Conservation (phyloP, 2,329 filamentous ascomycete genomes). For the Leptographium galeiforme region DNA sequence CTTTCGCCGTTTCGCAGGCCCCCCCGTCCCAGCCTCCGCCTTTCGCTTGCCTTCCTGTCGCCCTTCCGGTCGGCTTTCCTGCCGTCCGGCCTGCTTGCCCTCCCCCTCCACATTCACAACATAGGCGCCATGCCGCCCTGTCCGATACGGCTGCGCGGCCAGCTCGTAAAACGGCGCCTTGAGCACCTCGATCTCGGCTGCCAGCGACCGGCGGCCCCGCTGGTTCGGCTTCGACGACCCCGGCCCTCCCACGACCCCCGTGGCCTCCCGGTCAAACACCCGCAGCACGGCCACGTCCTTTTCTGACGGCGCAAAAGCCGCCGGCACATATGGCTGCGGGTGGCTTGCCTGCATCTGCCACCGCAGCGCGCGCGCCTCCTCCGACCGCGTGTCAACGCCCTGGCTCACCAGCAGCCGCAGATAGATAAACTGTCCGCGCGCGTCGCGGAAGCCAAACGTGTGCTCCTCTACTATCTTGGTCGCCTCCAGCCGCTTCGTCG, state of each 20-base stretch:
- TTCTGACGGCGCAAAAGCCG: slow-evolving; percentile 21
- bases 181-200: slow-evolving; percentile 32
- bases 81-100: background rate
- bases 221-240: background rate
- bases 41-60: background rate
- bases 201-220: slow-evolving; percentile 22
- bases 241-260: background rate
- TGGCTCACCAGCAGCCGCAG: slow-evolving; percentile 29
- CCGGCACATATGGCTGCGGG: slow-evolving; percentile 29
- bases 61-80: background rate
- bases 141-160: background rate
- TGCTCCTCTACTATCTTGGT: slow-evolving; percentile 24
- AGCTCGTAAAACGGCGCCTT: slow-evolving; percentile 34
- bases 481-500: slow-evolving; percentile 25
- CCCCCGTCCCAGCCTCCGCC: background rate
- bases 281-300: slow-evolving; percentile 21
- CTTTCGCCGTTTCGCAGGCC: background rate
- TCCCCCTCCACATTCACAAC: background rate
- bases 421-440: slow-evolving; percentile 27
- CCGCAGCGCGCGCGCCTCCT: slow-evolving; percentile 26
- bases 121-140: background rate
- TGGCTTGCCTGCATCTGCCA: slow-evolving; percentile 33
- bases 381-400: slow-evolving; percentile 17
- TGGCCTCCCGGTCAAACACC: slow-evolving; percentile 10
- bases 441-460: slow-evolving; percentile 29